A percentile compares a stretch with the other conserved stretches of the same genome.
These are phyloP conservation scores for Coemansia sp. DNA, from an alignment of 192 early-diverging fungal species.

Conservation along the genomic window DNA sequence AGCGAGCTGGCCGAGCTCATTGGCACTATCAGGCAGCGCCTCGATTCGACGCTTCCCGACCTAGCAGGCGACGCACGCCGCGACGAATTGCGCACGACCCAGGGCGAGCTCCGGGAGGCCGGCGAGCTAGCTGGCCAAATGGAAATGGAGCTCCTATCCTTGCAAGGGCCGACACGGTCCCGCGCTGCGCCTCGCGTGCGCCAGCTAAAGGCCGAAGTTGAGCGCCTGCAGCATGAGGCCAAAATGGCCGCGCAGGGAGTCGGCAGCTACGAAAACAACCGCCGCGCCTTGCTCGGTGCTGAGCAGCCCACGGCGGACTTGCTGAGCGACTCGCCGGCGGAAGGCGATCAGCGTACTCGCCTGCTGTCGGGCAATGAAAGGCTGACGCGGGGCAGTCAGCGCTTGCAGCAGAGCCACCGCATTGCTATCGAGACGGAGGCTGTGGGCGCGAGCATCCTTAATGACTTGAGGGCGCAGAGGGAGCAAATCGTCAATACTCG, in stretches of 20 bases:
- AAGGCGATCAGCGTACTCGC: slow-evolving; percentile 73
- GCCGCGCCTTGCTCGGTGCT: slow-evolving; percentile 67
- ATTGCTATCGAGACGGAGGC: slow-evolving; percentile 93
- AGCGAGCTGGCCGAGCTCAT: slow-evolving; percentile 73
- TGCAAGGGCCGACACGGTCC: slow-evolving; percentile 64
- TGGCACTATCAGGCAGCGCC: slow-evolving; percentile 61
- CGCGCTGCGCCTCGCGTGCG: slow-evolving; percentile 71
- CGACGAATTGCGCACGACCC: slow-evolving; percentile 48
- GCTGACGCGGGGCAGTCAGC: slow-evolving; percentile 73
- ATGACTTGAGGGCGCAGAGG: slow-evolving; percentile 81
- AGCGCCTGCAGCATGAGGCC: slow-evolving; percentile 77
- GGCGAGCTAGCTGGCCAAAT: slow-evolving; percentile 93
- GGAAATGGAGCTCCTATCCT: slow-evolving; percentile 88
- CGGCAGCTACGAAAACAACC: slow-evolving; percentile 49
- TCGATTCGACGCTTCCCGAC: slow-evolving; percentile 61
- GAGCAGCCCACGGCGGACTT: slow-evolving; percentile 47
- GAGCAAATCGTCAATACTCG: slow-evolving; percentile 88
- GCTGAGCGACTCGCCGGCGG: slow-evolving; percentile 29
- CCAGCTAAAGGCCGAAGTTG: slow-evolving; percentile 77
- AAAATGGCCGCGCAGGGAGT: slow-evolving; percentile 21
- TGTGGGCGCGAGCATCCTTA: slow-evolving; percentile 83
- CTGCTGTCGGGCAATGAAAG: slow-evolving; percentile 88
- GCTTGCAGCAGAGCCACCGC: slow-evolving; percentile 86
- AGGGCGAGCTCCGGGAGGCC: slow-evolving; percentile 88
- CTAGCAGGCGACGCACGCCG: slow-evolving; percentile 62